A percentile compares a stretch with the other conserved stretches of the same genome.
These are phyloP conservation scores for Solanum hybrid DNA, from an alignment of 305 asterid species.

Conservation along the genomic window DNA sequence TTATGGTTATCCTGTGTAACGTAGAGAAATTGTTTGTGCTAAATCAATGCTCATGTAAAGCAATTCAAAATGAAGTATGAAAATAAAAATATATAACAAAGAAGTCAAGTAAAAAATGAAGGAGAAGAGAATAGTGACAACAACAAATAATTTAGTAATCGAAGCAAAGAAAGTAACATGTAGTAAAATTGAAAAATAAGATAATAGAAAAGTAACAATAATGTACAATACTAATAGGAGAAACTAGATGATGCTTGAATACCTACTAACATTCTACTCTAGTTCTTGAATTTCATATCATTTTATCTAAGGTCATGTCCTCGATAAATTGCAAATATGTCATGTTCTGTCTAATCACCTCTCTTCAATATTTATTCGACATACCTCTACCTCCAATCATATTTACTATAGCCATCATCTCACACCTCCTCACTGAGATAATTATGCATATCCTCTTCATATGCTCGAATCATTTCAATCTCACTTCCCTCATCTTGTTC, in stretches of 20 bases:
- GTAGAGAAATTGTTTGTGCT: not conserved
- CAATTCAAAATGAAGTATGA: too few species aligned
- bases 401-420: not conserved
- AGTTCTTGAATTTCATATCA: fast-evolving
- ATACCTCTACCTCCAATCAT: not conserved
- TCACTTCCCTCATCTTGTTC: not conserved
- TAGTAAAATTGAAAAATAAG: not conserved
- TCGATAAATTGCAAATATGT: not conserved
- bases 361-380: not conserved
- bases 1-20: not conserved
- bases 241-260: not conserved
- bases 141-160: not conserved
- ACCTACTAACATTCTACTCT: not conserved
- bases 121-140: not conserved
- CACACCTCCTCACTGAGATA: not conserved
- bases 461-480: not conserved
- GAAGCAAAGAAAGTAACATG: not conserved
- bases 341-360: not conserved
- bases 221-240: not conserved
- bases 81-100: too few species aligned
- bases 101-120: not conserved
- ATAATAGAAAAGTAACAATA: not conserved
- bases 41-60: too few species aligned
- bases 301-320: not conserved
- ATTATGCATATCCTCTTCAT: not conserved